These are phyloP conservation scores for Colletotrichum tabaci DNA, from an alignment of 2,329 filamentous ascomycete genomes.

Conservation along the genomic window DNA sequence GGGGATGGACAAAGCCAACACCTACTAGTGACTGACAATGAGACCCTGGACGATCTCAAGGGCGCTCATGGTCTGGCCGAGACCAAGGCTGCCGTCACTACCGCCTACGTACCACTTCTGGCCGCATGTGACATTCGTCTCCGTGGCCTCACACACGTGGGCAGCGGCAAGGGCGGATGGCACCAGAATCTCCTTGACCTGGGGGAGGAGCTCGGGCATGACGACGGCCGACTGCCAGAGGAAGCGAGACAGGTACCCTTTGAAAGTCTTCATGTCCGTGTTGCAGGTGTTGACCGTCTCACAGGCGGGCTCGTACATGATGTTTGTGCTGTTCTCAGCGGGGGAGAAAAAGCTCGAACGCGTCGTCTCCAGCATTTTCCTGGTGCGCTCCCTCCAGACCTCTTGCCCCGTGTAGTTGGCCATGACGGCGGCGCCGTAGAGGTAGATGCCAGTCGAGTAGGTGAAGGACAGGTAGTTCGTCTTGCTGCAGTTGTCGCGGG, in stretches of 20 bases:
- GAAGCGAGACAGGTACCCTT: constrained; percentile 76
- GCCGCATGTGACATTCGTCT: constrained; percentile 69
- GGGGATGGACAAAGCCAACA: constrained; percentile 50
- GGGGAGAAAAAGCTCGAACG: constrained; percentile 68
- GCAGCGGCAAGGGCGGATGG: constrained; percentile 70
- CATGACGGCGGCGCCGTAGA: constrained; percentile 76
- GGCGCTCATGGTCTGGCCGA: constrained; percentile 77
- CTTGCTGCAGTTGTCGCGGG: constrained; percentile 66
- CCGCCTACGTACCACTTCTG: constrained; percentile 73
- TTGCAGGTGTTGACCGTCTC: constrained; percentile 71
- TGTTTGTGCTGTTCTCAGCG: constrained; percentile 65
- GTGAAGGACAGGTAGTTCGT: constrained; percentile 73
- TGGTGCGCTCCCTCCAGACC: constrained; percentile 68
- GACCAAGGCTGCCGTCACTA: constrained; percentile 68
- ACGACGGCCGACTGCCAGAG: constrained; percentile 72
- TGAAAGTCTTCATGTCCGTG: constrained; percentile 77
- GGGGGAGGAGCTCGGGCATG: constrained; percentile 66
- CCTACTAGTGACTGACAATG: constrained; percentile 51
- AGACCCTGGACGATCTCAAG: constrained; percentile 75
- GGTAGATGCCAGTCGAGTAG: constrained; percentile 76
- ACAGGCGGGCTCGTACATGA: constrained; percentile 79
- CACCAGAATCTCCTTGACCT: constrained; percentile 64
- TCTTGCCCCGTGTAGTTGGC: constrained; percentile 71
- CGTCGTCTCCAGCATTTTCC: constrained; percentile 65
- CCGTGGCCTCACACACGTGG: constrained; percentile 69